phyloP scores from a whole-genome alignment of 352 stramenopile species.

The Poterioochromonas sp. region DNA sequence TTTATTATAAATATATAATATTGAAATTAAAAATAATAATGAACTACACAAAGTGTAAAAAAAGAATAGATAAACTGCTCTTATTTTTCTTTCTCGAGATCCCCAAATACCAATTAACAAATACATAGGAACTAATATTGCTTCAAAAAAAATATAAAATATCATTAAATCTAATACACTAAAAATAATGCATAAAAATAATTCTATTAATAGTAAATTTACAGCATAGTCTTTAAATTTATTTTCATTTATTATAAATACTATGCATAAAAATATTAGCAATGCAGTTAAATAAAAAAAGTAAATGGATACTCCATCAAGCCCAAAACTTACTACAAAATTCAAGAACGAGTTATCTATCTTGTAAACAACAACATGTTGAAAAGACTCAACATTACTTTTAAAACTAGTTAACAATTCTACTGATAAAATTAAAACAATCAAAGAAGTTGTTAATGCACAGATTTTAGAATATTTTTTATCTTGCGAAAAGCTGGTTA shows the following conservation, averaged over 20 bases:
- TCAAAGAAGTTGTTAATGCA: constrained; percentile 2
- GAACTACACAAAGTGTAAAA: constrained; percentile 49
- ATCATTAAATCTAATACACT: constrained; percentile 43
- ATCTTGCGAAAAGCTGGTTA: constrained; percentile 14
- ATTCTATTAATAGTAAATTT: constrained; percentile 42
- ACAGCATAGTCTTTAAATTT: constrained; percentile 26
- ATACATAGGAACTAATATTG: constrained; percentile 51
- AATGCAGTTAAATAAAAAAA: constrained; percentile 41
- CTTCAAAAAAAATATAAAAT: constrained; percentile 53
- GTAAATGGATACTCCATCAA: constrained; percentile 19
- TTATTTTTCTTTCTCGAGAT: constrained; percentile 50
- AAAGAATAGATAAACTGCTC: constrained; percentile 49
- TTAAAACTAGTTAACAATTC: constrained; percentile 26
- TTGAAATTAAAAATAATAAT: constrained; percentile 48
- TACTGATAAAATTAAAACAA: constrained; percentile 33
- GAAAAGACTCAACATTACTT: constrained; percentile 24
- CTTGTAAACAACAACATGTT: constrained; percentile 1
- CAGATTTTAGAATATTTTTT: constrained; percentile 29
- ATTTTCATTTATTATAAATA: constrained; percentile 30
- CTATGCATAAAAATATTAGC: constrained; percentile 36
- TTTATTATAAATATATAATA: constrained; percentile 49
- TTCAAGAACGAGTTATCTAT: constrained; percentile 16
- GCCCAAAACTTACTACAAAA: constrained; percentile 25
- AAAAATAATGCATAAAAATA: constrained; percentile 51
- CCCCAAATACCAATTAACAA: constrained; percentile 51